Conservation (phyloP, 345 rosid species). For the Arabis alpina region DNA sequence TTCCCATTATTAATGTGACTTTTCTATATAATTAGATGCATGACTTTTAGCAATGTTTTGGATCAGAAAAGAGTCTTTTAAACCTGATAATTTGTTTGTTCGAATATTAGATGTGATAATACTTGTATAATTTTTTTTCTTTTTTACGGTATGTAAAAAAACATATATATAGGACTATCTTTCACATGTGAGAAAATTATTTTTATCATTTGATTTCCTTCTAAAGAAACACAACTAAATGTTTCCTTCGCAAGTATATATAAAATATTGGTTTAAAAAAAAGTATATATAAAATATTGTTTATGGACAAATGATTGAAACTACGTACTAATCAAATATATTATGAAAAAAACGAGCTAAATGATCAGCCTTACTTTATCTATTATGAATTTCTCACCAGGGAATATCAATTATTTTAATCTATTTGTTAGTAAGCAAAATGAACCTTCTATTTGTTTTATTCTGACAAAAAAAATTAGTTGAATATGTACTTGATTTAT, state of each 20-base stretch:
- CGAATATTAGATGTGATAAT: not conserved
- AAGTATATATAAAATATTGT: not conserved
- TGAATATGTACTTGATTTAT: not conserved
- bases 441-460: conserved; percentile 12
- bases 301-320: not conserved
- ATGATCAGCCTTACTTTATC: not conserved
- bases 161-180: not conserved
- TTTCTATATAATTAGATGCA: not conserved
- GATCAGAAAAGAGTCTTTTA: not conserved
- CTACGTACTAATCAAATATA: not conserved
- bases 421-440: not conserved
- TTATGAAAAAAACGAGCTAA: not conserved
- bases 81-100: not conserved
- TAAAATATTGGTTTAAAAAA: too few species aligned
- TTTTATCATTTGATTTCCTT: not conserved
- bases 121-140: not conserved
- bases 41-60: conserved; percentile 2
- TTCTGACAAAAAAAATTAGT: not conserved
- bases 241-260: too few species aligned
- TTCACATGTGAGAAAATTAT: not conserved
- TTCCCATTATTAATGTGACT: not conserved
- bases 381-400: not conserved
- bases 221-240: not conserved
- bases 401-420: not conserved
- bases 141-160: not conserved